A percentile compares a stretch with the other conserved stretches of the same genome.
These are phyloP conservation scores for Phalaenopsis aphrodite DNA, from an alignment of 106 monocot species.

Conservation along the genomic window DNA sequence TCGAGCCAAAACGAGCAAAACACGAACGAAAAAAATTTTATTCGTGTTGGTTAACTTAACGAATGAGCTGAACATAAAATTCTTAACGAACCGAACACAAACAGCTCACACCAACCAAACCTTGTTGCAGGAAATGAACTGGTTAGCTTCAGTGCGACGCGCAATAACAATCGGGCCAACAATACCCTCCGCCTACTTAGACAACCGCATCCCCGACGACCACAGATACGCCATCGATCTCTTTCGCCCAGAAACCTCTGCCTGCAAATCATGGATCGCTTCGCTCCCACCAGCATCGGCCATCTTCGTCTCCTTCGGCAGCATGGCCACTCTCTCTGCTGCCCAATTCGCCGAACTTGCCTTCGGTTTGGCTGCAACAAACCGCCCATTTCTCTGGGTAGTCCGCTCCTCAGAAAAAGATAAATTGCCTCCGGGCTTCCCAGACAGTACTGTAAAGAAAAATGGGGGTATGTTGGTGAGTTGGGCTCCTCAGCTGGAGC, in stretches of 20 bases:
- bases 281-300: constrained; percentile 8
- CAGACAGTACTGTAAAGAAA: neutral
- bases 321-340: neutral
- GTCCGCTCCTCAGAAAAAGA: neutral
- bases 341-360: constrained; percentile 15
- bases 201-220: constrained; percentile 13
- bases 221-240: constrained; percentile 25
- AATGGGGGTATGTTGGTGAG: constrained; percentile 15
- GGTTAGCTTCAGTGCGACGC: constrained; percentile 7
- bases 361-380: constrained; percentile 1
- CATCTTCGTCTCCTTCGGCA: constrained; percentile 27
- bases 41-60: no score
- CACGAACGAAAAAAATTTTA: no score
- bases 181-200: constrained; percentile 14
- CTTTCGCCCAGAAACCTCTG: constrained; percentile 11
- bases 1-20: no score
- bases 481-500: constrained; percentile 42
- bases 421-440: constrained; percentile 20
- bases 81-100: no score
- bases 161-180: constrained; percentile 31
- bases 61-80: no score
- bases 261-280: constrained; percentile 28
- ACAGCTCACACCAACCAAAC: no score
- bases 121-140: constrained; percentile 13
- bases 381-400: constrained; percentile 19